Evolutionary conservation across 352 stramenopile species (phyloP).

Genomic region (Phytophthora gonapodyides): DNA sequence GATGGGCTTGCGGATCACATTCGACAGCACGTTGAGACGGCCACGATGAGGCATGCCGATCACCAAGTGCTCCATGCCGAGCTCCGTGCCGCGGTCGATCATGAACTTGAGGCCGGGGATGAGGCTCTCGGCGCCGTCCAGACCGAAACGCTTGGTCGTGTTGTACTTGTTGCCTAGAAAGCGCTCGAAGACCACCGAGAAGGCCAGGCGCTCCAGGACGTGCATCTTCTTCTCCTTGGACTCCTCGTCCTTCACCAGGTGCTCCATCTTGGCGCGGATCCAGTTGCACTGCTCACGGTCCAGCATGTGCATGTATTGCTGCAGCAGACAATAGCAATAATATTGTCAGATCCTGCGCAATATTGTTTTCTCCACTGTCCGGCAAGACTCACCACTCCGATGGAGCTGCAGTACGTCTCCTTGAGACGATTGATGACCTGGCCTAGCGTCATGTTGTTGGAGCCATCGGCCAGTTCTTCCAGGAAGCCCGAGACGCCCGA

Average conservation of each 20-base stretch:
- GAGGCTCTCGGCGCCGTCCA: conserved; percentile 96
- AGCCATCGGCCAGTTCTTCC: conserved; percentile 73
- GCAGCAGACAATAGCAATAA: conserved; percentile 6
- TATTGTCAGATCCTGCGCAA: neutral
- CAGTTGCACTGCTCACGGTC: conserved; percentile 98
- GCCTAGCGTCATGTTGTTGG: conserved; percentile 92
- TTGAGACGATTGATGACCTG: conserved; percentile 94
- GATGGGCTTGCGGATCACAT: conserved; percentile 98
- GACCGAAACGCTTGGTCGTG: conserved; percentile 98
- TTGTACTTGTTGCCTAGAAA: conserved; percentile 99
- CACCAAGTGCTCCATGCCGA: conserved; percentile 96
- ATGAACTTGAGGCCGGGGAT: conserved; percentile 96
- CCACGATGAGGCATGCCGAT: conserved; percentile 98
- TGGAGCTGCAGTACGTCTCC: conserved; percentile 97
- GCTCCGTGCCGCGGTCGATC: conserved; percentile 94
- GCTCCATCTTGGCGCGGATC: conserved; percentile 92
- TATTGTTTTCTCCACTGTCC: neutral
- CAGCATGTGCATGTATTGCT: conserved; percentile 99
- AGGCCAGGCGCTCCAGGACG: conserved; percentile 97
- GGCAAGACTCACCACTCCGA: conserved; percentile 88
- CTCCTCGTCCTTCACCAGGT: conserved; percentile 70
- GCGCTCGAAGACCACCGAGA: conserved; percentile 98
- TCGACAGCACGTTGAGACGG: conserved; percentile 97
- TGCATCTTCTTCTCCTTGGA: conserved; percentile 95
- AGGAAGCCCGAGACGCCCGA: conserved; percentile 91